Evolutionary conservation across 2,329 filamentous ascomycete species (phyloP).

Genomic region (Fusarium buxicola): DNA sequence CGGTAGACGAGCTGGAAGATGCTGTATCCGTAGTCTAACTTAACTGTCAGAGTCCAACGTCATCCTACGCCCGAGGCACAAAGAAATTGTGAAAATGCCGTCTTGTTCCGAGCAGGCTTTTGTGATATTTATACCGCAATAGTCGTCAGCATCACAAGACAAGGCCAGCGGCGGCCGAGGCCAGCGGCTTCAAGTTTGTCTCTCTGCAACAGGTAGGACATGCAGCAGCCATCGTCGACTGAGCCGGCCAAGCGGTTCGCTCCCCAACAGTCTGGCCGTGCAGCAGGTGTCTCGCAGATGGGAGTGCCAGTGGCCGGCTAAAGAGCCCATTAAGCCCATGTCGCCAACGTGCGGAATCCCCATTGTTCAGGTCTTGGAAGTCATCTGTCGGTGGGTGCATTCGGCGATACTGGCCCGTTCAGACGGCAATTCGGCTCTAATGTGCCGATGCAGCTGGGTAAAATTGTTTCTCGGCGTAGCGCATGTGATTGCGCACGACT

Average conservation of each 20-base stretch:
- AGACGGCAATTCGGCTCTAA: constrained; percentile 9
- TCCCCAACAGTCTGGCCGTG: constrained; percentile 31
- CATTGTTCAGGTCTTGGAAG: constrained; percentile 37
- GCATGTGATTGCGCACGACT: constrained; percentile 11
- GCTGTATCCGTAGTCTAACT: background rate
- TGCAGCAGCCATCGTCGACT: constrained; percentile 9
- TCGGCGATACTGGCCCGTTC: constrained; percentile 4
- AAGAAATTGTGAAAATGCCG: constrained; percentile 13
- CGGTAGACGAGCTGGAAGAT: background rate
- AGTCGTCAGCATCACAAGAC: constrained; percentile 36
- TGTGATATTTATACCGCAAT: constrained; percentile 31
- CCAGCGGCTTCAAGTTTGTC: background rate
- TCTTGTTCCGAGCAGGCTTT: constrained; percentile 6
- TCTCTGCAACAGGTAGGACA: background rate
- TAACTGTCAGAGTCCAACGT: constrained; percentile 13
- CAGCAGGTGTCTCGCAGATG: constrained; percentile 41
- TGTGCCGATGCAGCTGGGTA: constrained; percentile 1
- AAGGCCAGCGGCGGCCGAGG: constrained; percentile 6
- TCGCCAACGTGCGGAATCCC: constrained; percentile 17
- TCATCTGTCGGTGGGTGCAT: constrained; percentile 22
- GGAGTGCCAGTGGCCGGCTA: constrained; percentile 36
- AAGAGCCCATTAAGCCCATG: constrained; percentile 14
- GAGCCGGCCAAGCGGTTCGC: constrained; percentile 4
- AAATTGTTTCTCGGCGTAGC: constrained; percentile 9
- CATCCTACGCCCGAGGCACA: constrained; percentile 24